Base-by-base conservation (phyloP, 2,329 filamentous ascomycete genomes). In the Bipolaris victoriae region DNA sequence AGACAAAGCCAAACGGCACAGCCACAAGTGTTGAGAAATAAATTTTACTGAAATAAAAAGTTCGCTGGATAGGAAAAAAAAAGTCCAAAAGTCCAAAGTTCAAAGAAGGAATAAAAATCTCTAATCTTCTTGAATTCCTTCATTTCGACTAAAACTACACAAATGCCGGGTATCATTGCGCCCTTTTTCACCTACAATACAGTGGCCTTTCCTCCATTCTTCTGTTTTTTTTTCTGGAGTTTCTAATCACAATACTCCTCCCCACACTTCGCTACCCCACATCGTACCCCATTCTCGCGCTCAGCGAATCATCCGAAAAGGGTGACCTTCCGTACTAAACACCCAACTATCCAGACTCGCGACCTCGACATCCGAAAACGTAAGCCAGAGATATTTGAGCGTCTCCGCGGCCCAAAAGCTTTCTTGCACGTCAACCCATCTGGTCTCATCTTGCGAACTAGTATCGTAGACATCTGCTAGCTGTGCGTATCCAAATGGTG, bases 271-370 rank as follows among this genome's bases (percentile, higher is more conserved):
- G 1, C 26, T 5, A 11, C 10, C 29, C 10, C 29, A 13, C 29
- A 31, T 16, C 33, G 5, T 3, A 13, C 20, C 24, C 4, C 35
- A 49, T 9, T 18, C 33, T 1, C 29, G 13, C 15, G 0, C 37
- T 70, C 62, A 75, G 46, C 73, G 61, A 44, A 76, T 77, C 68
- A 77, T 76, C 47, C 75, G 65, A 33, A 79, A 77, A 5, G 68
- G 58, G 72, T 77, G 76, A 7, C 73, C 77, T 63, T 79, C 79
- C 5, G 78, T 80, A 58, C 74, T 81, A 63, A 79, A 80, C 18
- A 79, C 77, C 77, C 76, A 79, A 6, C 66, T 66, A 66, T 79
- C 75, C 61, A 79, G 60, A 60, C 68, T 77, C 57, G 67, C 75
- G 1, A 72, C 70, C 5, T 74, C 66, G 5, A 67, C 69, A 51